phyloP scores from a whole-genome alignment of 1,284 basidiomycete species.

The Golubevia pallescens region DNA sequence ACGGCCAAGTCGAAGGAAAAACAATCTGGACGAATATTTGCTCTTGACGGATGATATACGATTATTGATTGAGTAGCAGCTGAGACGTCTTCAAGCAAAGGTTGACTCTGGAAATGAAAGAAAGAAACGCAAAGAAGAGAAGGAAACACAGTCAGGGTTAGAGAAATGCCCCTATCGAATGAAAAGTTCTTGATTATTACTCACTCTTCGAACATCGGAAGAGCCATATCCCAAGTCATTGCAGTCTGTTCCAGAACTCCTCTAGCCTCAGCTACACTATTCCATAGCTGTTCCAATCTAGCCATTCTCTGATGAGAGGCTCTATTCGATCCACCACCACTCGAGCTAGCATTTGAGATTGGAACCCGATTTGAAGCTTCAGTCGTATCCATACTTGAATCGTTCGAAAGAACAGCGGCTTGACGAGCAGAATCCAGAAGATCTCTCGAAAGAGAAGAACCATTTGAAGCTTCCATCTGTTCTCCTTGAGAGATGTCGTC shows the following conservation, averaged over 20 bases:
- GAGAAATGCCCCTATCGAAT: slow-evolving; percentile 36
- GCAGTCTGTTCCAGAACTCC: too few relatives aligned
- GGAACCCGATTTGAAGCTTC: slow-evolving; percentile 9
- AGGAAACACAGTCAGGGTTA: slow-evolving; percentile 31
- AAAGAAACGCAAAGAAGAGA: neutral
- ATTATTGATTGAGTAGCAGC: slow-evolving; percentile 28
- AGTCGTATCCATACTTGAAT: slow-evolving; percentile 5
- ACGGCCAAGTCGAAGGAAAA: slow-evolving; percentile 40
- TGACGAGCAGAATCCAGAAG: neutral
- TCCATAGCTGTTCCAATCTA: too few relatives aligned
- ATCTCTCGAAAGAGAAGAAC: neutral
- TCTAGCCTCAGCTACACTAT: too few relatives aligned
- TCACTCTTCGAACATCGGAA: neutral
- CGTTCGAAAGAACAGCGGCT: neutral
- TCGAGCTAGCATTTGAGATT: slow-evolving; percentile 9
- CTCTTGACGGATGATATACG: neutral
- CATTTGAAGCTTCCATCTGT: neutral
- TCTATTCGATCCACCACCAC: too few relatives aligned
- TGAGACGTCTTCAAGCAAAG: slow-evolving; percentile 47
- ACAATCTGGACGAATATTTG: slow-evolving; percentile 17
- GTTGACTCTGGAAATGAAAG: slow-evolving; percentile 25
- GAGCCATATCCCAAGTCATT: neutral
- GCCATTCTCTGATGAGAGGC: too few relatives aligned
- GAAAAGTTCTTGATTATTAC: slow-evolving; percentile 24
- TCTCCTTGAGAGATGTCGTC: slow-evolving; percentile 1